phyloP scores from a whole-genome alignment of 2,329 filamentous ascomycete genomes.

The Arthrocladium fulminans region DNA sequence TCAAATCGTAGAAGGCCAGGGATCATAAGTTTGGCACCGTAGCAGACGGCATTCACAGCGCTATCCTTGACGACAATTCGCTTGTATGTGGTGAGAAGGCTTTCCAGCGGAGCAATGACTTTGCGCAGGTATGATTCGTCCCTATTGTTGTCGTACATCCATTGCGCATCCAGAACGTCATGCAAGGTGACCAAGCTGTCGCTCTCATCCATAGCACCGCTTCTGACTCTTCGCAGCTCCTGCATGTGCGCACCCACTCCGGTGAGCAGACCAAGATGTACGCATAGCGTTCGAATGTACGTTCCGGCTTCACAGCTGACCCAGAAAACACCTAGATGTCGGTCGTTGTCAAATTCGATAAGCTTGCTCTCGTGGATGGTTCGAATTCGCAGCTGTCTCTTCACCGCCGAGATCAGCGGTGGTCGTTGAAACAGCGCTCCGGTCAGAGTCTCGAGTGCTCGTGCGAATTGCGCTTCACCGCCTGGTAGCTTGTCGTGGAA shows the following conservation, averaged over 20 bases:
- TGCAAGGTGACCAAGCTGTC: slow-evolving; percentile 87
- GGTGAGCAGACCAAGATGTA: slow-evolving; percentile 70
- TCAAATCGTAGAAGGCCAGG: slow-evolving; percentile 91
- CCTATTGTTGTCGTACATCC: slow-evolving; percentile 87
- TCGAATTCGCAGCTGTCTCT: slow-evolving; percentile 95
- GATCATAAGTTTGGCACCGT: slow-evolving; percentile 98
- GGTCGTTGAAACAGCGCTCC: slow-evolving; percentile 96
- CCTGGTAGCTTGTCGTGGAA: slow-evolving; percentile 93
- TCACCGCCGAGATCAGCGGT: slow-evolving; percentile 94
- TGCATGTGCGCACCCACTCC: slow-evolving; percentile 97
- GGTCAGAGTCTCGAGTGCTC: slow-evolving; percentile 89
- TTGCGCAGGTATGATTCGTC: slow-evolving; percentile 87
- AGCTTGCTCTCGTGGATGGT: slow-evolving; percentile 97
- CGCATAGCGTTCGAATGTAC: slow-evolving; percentile 96
- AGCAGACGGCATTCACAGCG: slow-evolving; percentile 93
- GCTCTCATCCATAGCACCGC: slow-evolving; percentile 88
- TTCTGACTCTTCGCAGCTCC: slow-evolving; percentile 86
- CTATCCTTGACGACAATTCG: slow-evolving; percentile 95
- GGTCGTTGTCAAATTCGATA: slow-evolving; percentile 95
- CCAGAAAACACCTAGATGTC: slow-evolving; percentile 97
- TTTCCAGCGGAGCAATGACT: slow-evolving; percentile 89
- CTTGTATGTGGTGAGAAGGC: slow-evolving; percentile 86
- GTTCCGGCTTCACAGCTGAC: slow-evolving; percentile 98
- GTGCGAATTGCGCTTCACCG: slow-evolving; percentile 83
- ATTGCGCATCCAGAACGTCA: slow-evolving; percentile 92